Base-by-base conservation (phyloP, 2,329 filamentous ascomycete genomes). In the Dothiorella sarmentorum region DNA sequence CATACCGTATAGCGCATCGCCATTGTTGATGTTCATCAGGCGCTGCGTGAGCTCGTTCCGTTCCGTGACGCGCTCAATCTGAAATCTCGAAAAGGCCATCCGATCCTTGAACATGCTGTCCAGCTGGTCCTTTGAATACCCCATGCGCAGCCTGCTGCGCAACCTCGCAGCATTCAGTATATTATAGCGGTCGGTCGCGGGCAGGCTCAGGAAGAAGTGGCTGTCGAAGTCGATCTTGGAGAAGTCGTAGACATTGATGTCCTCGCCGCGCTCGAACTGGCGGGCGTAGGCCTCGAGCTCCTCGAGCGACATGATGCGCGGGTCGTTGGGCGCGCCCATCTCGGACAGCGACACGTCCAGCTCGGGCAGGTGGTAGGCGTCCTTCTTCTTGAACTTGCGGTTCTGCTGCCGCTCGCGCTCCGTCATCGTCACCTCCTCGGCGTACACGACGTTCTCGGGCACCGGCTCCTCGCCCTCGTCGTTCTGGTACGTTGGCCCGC, bases 141-240 rank as follows among this genome's bases (percentile, higher is more conserved):
- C 94, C 93, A 99, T 96, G 69, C 94, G 85, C 67, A 99, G 79
- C 56, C 94, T 83, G 71, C 91, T 96, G 59, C 94, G 82, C 61
- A 99, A 71, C 61, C 94, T 83, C 1, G 95, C 94, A 1, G 95
- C 94, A 69, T 99, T 99, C 20, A 99, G 76, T 56, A 99, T 99
- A 67, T 97, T 97, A 78, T 99, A 99, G 49, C 93, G 85, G 76
- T 99, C 94, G 2, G 88, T 87, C 1, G 91, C 82, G 0, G 95
- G 94, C 59, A 99, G 75, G 70, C 91, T 96, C 71, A 89, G 85
- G 76, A 99, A 99, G 74, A 99, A 99, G 11, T 93, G 86, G 64
- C 92, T 90, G 64, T 97, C 89, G 67, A 97, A 99, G 70, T 99
- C 94, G 66, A 99, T 99, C 75, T 97, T 97, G 69, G 90, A 95